These are phyloP conservation scores for Conticribra weissflogii DNA, from an alignment of 108 stramenopile species.

Conservation along the genomic window DNA sequence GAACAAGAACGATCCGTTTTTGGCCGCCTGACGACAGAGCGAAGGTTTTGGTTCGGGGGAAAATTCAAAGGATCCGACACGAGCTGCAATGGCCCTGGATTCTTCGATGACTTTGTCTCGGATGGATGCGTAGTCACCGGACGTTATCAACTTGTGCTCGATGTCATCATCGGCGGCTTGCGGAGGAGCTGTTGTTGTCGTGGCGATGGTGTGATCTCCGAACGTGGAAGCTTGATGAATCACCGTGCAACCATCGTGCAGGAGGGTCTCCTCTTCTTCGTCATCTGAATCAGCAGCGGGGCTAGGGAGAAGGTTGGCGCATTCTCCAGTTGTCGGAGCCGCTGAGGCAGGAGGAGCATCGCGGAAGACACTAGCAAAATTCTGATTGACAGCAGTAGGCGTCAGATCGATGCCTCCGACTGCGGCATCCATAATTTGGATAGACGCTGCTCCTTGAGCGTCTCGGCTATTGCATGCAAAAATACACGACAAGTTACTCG, in stretches of 20 bases:
- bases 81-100: neutral
- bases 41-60: slow-evolving; percentile 34
- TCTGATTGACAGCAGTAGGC: slow-evolving; percentile 24
- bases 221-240: slow-evolving; percentile 27
- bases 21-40: slow-evolving; percentile 30
- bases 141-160: neutral
- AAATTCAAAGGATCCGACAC: slow-evolving; percentile 11
- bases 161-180: neutral
- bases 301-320: slow-evolving; percentile 27
- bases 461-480: slow-evolving; percentile 29
- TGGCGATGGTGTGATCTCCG: slow-evolving; percentile 42
- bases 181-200: slow-evolving; percentile 10
- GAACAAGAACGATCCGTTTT: slow-evolving; percentile 45
- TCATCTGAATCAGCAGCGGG: slow-evolving; percentile 38
- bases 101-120: neutral
- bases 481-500: slow-evolving; percentile 32
- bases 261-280: slow-evolving; percentile 36
- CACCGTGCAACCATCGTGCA: slow-evolving; percentile 44
- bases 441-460: neutral
- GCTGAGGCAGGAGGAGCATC: slow-evolving; percentile 14
- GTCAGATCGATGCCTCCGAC: slow-evolving; percentile 31
- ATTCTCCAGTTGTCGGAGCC: neutral
- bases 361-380: slow-evolving; percentile 35
- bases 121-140: neutral
- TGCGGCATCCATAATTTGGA: slow-evolving; percentile 36